A percentile compares a stretch with the other conserved stretches of the same genome.
Conservation (phyloP, 1,284 basidiomycete genomes). For the Heterobasidion irregulare region DNA sequence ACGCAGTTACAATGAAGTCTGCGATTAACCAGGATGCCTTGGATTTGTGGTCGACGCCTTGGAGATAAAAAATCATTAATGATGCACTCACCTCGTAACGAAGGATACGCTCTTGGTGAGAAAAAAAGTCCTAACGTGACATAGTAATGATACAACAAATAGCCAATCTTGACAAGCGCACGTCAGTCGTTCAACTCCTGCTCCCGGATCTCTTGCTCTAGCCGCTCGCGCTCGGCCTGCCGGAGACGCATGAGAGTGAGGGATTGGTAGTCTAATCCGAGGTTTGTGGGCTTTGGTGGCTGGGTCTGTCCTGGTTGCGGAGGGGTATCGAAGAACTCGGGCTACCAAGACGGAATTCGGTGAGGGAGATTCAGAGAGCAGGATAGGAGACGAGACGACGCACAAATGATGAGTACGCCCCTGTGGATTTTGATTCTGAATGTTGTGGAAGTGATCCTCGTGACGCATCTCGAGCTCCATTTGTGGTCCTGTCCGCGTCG, state of each 20-base stretch:
- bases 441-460: constrained; percentile 14
- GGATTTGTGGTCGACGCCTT: too few species aligned
- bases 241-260: constrained; percentile 75
- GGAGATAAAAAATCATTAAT: too few species aligned
- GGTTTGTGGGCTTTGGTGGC: constrained; percentile 17
- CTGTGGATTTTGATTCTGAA: constrained; percentile 15
- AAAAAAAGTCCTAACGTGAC: too few species aligned
- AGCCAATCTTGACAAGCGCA: too few species aligned
- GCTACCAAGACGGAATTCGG: constrained; percentile 16
- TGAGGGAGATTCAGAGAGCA: constrained; percentile 3
- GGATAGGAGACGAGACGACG: constrained; percentile 16
- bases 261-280: constrained; percentile 65
- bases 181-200: constrained; percentile 35
- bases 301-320: not conserved
- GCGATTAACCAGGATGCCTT: too few species aligned
- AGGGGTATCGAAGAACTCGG: constrained; percentile 12
- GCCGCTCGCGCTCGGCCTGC: constrained; percentile 67
- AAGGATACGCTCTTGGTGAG: too few species aligned
- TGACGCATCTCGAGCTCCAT: constrained; percentile 16
- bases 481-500: not conserved
- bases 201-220: constrained; percentile 72
- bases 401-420: constrained; percentile 44
- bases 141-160: too few species aligned
- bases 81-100: too few species aligned
- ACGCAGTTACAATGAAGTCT: too few species aligned